A percentile compares a stretch with the other conserved stretches of the same genome.
Evolutionary conservation across 106 monocot species (phyloP).

Genomic region (Allium fistulosum): DNA sequence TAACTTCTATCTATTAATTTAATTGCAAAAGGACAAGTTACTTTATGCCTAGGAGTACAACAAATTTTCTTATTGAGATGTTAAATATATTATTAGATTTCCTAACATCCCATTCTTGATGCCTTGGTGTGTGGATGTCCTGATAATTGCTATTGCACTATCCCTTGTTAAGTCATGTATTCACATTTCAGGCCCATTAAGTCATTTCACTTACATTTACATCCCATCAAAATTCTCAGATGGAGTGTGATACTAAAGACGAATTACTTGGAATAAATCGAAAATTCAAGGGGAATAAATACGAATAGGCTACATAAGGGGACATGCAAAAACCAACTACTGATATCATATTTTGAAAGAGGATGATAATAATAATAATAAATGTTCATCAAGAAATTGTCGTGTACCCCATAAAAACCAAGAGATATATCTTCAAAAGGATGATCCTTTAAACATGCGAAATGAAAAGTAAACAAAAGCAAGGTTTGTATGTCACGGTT

Average conservation of each 20-base stretch:
- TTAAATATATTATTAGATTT: too few relatives aligned
- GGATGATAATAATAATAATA: background rate
- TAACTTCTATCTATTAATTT: too few relatives aligned
- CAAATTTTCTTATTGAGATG: too few relatives aligned
- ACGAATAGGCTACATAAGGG: background rate
- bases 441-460: conserved; percentile 16
- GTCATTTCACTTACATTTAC: too few relatives aligned
- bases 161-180: too few relatives aligned
- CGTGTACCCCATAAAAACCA: conserved; percentile 47
- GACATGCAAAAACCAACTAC: background rate
- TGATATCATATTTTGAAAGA: background rate
- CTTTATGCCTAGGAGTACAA: too few relatives aligned
- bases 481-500: conserved; percentile 1
- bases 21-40: too few relatives aligned
- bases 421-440: conserved; percentile 10
- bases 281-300: background rate
- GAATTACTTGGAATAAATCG: background rate
- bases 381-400: background rate
- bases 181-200: too few relatives aligned
- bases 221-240: background rate
- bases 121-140: too few relatives aligned
- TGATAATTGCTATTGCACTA: too few relatives aligned
- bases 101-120: too few relatives aligned
- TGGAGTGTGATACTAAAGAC: background rate
- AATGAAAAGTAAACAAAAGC: conserved; percentile 4